Evolutionary conservation across 495 filamentous ascomycete genomes (phyloP), one percentile per base, ranked within the genome.

Genomic region (Neurospora pannonica): DNA sequence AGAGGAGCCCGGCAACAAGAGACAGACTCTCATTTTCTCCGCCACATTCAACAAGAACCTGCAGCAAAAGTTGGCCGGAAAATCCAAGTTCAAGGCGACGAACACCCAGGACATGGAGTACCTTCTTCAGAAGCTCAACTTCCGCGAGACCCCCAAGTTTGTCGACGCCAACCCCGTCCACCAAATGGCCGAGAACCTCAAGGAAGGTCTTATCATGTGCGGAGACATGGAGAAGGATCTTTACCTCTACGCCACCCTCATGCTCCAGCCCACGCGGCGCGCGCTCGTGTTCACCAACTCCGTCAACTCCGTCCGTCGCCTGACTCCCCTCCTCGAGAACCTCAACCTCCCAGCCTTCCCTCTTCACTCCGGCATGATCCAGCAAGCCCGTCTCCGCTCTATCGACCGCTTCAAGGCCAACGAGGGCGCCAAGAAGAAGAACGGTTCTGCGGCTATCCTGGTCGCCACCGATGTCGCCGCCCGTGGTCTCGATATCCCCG

Each of bases 381-480:
- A 98, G 83, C 98, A 98, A 81, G 94, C 96, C n/a, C 94, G 96
- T 37, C 86, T 99, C 24, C 91, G 96, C 62, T 95, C 94, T 17
- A 86, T 99, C 10, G 96, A 99, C 79, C 92, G 93, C 31, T 98
- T 98, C 83, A 93, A 93, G 4, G 88, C 89, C 28, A 83, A 89
- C 19, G 82, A 89, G 31, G 79, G 84, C 15, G 38, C 38, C 60
- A 76, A 74, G 62, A 74, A 62, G 77, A 75, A 70, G 75, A 70
- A n/a, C 39, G 38, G 70, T 0, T 85, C 88, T 71, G 89, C 92
- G 4, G 92, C 79, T 40, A 82, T 98, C 71, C 89, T 99, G 3
- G 88, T 99, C 13, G 95, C 97, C 2, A 98, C 96, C 3, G 96
- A 99, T 79, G 95, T 98, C 60, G 97, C 96, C 1, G 95, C 97